Conservation (phyloP, 2,329 filamentous ascomycete species). For the Aspergillus unguis region DNA sequence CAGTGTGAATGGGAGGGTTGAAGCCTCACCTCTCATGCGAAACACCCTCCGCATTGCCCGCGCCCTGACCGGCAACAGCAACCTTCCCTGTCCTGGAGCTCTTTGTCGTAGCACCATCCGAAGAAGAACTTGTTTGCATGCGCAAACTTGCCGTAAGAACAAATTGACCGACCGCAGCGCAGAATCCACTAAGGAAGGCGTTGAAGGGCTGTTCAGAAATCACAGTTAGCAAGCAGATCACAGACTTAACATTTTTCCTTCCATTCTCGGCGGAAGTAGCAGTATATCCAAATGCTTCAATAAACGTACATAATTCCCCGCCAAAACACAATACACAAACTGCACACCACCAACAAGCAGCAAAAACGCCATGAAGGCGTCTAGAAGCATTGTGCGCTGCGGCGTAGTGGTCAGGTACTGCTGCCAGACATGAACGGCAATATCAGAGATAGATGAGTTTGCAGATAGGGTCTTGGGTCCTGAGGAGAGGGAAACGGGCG, state of each 20-base stretch:
- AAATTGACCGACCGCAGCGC: conserved; percentile 92
- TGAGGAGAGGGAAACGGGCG: conserved; percentile 25
- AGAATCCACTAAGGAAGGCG: conserved; percentile 94
- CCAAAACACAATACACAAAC: conserved; percentile 87
- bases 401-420: conserved; percentile 79
- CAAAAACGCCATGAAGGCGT: conserved; percentile 85
- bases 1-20: not conserved
- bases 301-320: conserved; percentile 83
- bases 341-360: conserved; percentile 83
- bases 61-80: conserved; percentile 3
- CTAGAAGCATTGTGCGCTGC: conserved; percentile 87
- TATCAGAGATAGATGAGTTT: conserved; percentile 50
- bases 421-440: conserved; percentile 67
- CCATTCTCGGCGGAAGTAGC: not conserved
- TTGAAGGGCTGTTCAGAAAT: conserved; percentile 75
- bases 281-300: not conserved
- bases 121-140: conserved; percentile 73
- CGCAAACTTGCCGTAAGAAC: conserved; percentile 86
- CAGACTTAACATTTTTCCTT: not conserved
- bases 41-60: conserved; percentile 16
- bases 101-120: not conserved
- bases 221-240: not conserved
- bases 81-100: conserved; percentile 30
- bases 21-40: conserved; percentile 42
- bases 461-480: conserved; percentile 36